Conservation (phyloP, 768 basidiomycete species). For the Obba rivulosa region DNA sequence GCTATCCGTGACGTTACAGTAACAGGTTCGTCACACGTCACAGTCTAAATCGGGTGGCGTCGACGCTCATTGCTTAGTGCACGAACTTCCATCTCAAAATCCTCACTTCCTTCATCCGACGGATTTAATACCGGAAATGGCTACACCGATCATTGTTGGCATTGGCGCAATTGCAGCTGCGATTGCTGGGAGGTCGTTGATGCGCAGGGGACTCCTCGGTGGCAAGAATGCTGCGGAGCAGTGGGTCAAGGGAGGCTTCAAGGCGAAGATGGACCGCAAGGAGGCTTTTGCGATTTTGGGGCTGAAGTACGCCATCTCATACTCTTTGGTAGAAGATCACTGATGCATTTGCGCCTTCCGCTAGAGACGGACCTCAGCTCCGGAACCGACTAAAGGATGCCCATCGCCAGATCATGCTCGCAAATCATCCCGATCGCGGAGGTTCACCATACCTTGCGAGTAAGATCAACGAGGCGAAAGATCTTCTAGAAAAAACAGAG, state of each 20-base stretch:
- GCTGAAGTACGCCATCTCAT: conserved; percentile 60
- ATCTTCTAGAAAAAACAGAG: conserved; percentile 78
- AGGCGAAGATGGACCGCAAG: conserved; percentile 90
- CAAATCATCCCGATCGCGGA: conserved; percentile 97
- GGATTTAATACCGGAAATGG: conserved; percentile 40
- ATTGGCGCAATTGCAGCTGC: conserved; percentile 75
- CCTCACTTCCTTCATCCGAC: not conserved
- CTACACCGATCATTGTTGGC: conserved; percentile 73
- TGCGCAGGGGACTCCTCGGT: conserved; percentile 56
- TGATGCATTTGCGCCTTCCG: not conserved
- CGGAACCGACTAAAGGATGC: conserved; percentile 86
- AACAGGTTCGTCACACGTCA: not conserved
- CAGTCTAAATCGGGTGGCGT: not conserved
- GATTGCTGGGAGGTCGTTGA: conserved; percentile 63
- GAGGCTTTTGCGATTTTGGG: conserved; percentile 92
- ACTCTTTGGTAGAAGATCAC: not conserved
- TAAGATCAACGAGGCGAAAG: conserved; percentile 99
- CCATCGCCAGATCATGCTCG: conserved; percentile 94
- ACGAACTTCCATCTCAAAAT: not conserved
- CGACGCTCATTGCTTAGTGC: not conserved
- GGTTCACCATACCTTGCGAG: conserved; percentile 98
- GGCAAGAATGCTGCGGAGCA: conserved; percentile 67
- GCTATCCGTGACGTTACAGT: no score
- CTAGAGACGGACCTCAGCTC: conserved; percentile 78
- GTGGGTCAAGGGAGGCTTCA: conserved; percentile 94